A percentile compares a stretch with the other conserved stretches of the same genome.
Conservation (phyloP, 257 asterid species). For the Solanum etuberosum region DNA sequence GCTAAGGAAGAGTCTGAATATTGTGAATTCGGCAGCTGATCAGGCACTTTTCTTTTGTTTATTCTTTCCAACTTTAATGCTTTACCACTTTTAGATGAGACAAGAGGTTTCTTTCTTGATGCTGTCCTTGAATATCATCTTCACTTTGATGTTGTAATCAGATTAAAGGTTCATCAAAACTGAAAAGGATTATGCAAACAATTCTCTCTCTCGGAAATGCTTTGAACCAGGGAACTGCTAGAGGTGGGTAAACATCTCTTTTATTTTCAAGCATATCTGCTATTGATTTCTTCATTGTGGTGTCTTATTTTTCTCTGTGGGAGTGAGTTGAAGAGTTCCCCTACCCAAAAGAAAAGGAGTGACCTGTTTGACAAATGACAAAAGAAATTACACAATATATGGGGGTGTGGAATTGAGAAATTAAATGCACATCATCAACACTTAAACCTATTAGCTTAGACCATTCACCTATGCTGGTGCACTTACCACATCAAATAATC, state of each 20-base stretch:
- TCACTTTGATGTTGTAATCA: slow-evolving; percentile 29
- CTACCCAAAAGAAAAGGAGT: neutral
- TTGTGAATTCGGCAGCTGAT: slow-evolving; percentile 77
- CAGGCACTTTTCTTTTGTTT: slow-evolving; percentile 45
- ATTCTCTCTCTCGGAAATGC: slow-evolving; percentile 92
- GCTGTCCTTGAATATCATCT: neutral
- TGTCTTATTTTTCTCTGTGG: neutral
- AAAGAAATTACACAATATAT: neutral
- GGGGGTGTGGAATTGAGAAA: neutral
- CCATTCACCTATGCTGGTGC: neutral
- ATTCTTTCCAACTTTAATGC: neutral
- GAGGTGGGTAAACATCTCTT: slow-evolving; percentile 48
- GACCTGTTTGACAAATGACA: neutral
- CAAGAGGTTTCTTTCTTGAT: slow-evolving; percentile 7
- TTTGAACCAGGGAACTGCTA: slow-evolving; percentile 91
- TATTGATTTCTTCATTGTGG: neutral
- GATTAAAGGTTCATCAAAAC: slow-evolving; percentile 77
- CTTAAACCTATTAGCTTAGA: neutral
- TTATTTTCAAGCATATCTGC: neutral
- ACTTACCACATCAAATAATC: neutral
- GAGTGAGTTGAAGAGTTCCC: neutral
- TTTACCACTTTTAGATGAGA: neutral
- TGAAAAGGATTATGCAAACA: slow-evolving; percentile 93
- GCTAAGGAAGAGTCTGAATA: slow-evolving; percentile 58
- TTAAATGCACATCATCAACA: neutral